Base-by-base conservation (phyloP, 2,329 filamentous ascomycete species). In the Claviceps cyperi region DNA sequence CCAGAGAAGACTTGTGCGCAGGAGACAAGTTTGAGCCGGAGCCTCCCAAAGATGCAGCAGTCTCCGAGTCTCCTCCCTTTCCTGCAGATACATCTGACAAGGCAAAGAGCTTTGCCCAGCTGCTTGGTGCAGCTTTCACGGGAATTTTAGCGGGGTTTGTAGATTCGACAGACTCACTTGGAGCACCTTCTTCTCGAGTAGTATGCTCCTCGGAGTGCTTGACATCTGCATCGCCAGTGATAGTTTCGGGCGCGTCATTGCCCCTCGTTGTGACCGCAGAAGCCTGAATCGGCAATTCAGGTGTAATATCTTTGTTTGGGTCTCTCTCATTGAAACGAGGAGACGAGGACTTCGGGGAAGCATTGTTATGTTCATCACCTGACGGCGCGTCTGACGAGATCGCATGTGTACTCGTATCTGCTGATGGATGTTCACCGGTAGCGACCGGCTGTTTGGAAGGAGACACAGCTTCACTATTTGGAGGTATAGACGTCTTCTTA, bases 1-100 rank as follows among this genome's bases (percentile, higher is more conserved):
- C 83, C 48, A 94, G 71, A 17, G 85, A 83, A 64, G 62, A 80
- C 22, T 66, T 62, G 50, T 71, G 74, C 19, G 69, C 60, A 57
- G 72, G 72, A 7, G 67, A 56, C 52, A 75, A 72, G n/a, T 64
- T 59, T 15, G 63, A 54, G 7, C 57, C 55, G 39, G 62, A 54
- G 38, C 55, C 59, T 21, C 57, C 49, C 17, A 39, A 36, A 13
- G 45, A 41, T 22, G 46, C 13, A 44, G 52, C 37, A 38, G 46
- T 50, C 5, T 57, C 55, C 13, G 58, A 44, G 13, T 53, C 54
- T 28, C 53, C 53, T 8, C 59, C 62, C 52, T 66, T 64, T 41
- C 54, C 51, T 15, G 51, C 35, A 24, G 59, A 40, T n/a, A 44
- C 46, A 53, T 56, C 62, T n/a, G 62, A 48, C 52, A 60, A 63